Evolutionary conservation across 441 rosid species (phyloP).

Genomic region (Eutrema salsugineum): DNA sequence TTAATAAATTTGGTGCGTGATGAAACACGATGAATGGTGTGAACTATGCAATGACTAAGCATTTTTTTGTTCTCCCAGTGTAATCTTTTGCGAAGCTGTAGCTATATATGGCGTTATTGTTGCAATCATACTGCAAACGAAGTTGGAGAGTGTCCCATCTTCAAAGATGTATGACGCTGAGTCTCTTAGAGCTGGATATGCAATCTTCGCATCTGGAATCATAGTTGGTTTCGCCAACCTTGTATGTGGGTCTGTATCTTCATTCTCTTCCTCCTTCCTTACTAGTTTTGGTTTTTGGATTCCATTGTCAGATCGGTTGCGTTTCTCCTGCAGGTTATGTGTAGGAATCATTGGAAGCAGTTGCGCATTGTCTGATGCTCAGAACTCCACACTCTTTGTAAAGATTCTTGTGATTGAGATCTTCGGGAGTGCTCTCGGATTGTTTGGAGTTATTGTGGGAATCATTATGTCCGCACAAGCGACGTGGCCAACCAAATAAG

Average conservation of each 20-base stretch:
- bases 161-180: slow-evolving; percentile 67
- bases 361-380: slow-evolving; percentile 96
- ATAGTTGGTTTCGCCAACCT: slow-evolving; percentile 98
- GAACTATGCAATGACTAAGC: not conserved
- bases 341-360: slow-evolving; percentile 99
- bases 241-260: slow-evolving; percentile 80
- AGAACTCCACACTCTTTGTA: slow-evolving; percentile 91
- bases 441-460: slow-evolving; percentile 97
- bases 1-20: not conserved
- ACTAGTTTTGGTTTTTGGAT: not conserved
- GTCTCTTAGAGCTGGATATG: slow-evolving; percentile 96
- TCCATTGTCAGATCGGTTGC: not conserved
- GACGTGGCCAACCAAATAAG: slow-evolving; percentile 76
- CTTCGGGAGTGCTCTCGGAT: slow-evolving; percentile 95
- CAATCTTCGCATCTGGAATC: slow-evolving; percentile 96
- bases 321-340: slow-evolving; percentile 55
- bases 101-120: slow-evolving; percentile 98
- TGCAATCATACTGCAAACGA: slow-evolving; percentile 94
- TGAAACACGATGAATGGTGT: not conserved
- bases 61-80: slow-evolving; percentile 45
- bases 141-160: slow-evolving; percentile 84
- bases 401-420: slow-evolving; percentile 99
- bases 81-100: slow-evolving; percentile 97
- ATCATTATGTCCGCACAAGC: slow-evolving; percentile 99
- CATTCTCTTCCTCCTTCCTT: slow-evolving; percentile 14